Base-by-base conservation (phyloP, 2,329 filamentous ascomycete genomes). In the Lachnellula suecica region DNA sequence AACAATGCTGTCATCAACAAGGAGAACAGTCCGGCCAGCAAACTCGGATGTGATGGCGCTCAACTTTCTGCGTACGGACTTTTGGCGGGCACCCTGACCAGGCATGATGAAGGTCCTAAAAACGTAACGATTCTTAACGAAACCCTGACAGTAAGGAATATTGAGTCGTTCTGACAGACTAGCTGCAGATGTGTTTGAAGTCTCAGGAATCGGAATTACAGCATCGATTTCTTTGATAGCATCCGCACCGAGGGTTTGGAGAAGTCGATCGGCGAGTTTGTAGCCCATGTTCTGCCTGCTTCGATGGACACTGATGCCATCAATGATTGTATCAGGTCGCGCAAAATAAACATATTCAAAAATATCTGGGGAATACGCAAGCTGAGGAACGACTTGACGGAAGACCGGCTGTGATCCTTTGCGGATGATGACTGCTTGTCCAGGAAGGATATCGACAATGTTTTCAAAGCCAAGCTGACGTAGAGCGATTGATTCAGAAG, bases 311-410 rank as follows among this genome's bases (percentile, higher is more conserved):
- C 88, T 91, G 59, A 96, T 95, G 17, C 90, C 91, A 65, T 96
- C 91, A 52, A 96, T 93, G 61, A 85, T 78, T 0, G 83, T 86
- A 69, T 96, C 91, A 1, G 89, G 89, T 2, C 91, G 79, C 13
- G 89, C 87, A 63, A 96, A 91, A 73, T 96, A 96, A 52, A 96
- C 87, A 59, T 85, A 91, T 71, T 95, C 89, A 64, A 95, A 94
- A 56, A 91, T 88, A 68, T 96, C 91, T 1, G 91, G 91, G 2
- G 88, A 85, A 66, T 96, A 96, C 15, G 79, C 77, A 62, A 81
- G 79, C 60, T 79, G 78, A 53, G 81, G 72, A 37, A 85, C 82
- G 13, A 96, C 84, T 70, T 96, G 90, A 57, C 79, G 77, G 74
- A 92, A 94, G 44, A 85, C 79, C 1, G 90, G 89, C 49, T 78